These are phyloP conservation scores for Pythium biforme DNA, from an alignment of 352 stramenopile species.

Conservation along the genomic window DNA sequence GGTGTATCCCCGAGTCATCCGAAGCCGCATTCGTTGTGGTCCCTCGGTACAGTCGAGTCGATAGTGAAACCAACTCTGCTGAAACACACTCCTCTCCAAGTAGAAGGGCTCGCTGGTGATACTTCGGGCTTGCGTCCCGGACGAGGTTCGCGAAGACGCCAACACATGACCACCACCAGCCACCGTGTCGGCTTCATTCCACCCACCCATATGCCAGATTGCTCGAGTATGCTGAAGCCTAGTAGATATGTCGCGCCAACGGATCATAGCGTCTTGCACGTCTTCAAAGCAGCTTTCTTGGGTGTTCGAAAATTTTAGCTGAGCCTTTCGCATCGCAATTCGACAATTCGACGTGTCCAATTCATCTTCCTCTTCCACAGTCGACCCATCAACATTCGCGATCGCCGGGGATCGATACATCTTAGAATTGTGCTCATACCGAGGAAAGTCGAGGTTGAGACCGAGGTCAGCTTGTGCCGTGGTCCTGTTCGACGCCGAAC, in stretches of 20 bases:
- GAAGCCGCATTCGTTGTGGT: constrained; percentile 30
- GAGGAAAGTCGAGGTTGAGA: constrained; percentile 27
- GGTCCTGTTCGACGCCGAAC: constrained; percentile 1
- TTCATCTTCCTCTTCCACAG: neutral
- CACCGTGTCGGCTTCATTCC: constrained; percentile 6
- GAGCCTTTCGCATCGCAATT: constrained; percentile 16
- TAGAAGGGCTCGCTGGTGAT: constrained; percentile 22
- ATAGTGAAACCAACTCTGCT: constrained; percentile 22
- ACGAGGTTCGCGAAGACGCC: constrained; percentile 6
- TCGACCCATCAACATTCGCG: neutral
- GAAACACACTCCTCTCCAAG: constrained; percentile 27
- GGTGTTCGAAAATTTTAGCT: constrained; percentile 17
- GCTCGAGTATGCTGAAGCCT: constrained; percentile 20
- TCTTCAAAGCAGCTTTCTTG: constrained; percentile 19
- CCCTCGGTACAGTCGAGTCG: constrained; percentile 34
- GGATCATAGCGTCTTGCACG: constrained; percentile 22
- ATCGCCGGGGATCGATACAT: neutral
- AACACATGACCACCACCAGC: neutral
- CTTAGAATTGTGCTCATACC: constrained; percentile 3
- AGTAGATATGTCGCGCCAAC: constrained; percentile 19
- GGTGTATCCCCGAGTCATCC: constrained; percentile 24
- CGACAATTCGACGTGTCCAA: neutral
- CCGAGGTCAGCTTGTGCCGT: constrained; percentile 26
- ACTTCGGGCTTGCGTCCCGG: neutral
- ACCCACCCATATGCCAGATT: constrained; percentile 24